Evolutionary conservation across 2,329 filamentous ascomycete species (phyloP).

Genomic region (Calonectria pteridis): DNA sequence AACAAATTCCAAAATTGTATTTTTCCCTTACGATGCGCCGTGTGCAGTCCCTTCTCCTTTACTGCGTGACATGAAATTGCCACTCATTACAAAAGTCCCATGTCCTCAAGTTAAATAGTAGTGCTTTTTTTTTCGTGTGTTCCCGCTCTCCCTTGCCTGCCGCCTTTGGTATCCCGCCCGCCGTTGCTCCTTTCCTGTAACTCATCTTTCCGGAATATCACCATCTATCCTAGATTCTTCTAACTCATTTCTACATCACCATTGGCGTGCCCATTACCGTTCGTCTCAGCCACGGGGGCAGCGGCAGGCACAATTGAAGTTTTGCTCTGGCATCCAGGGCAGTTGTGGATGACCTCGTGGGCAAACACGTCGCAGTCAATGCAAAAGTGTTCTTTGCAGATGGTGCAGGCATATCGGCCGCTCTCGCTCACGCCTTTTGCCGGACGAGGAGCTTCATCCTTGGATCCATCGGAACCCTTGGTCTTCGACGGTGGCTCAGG

Average conservation of each 20-base stretch:
- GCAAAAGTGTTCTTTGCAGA: slow-evolving; percentile 93
- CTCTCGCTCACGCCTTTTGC: slow-evolving; percentile 83
- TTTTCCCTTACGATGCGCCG: slow-evolving; percentile 22
- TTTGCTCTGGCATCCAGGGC: slow-evolving; percentile 84
- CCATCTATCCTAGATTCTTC: slow-evolving; percentile 9
- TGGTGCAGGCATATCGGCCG: slow-evolving; percentile 87
- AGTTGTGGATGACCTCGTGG: slow-evolving; percentile 95
- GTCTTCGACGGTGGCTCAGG: slow-evolving; percentile 60
- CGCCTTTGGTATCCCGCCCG: slow-evolving; percentile 29
- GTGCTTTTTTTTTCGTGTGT: slow-evolving; percentile 21
- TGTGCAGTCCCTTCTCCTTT: slow-evolving; percentile 13
- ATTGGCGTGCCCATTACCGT: slow-evolving; percentile 51
- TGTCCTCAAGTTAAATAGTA: slow-evolving; percentile 22
- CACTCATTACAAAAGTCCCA: slow-evolving; percentile 22
- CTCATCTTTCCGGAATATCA: neutral
- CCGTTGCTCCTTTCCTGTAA: neutral
- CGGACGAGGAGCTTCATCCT: slow-evolving; percentile 38
- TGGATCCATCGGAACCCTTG: slow-evolving; percentile 36
- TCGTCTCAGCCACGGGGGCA: slow-evolving; percentile 39
- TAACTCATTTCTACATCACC: slow-evolving; percentile 59
- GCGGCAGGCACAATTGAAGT: slow-evolving; percentile 29
- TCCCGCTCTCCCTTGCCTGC: neutral
- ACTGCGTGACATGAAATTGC: slow-evolving; percentile 22
- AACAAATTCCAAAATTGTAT: slow-evolving; percentile 12
- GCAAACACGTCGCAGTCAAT: slow-evolving; percentile 98